Conservation (phyloP, 23 red algal species). For the Gracilaria caudata region DNA sequence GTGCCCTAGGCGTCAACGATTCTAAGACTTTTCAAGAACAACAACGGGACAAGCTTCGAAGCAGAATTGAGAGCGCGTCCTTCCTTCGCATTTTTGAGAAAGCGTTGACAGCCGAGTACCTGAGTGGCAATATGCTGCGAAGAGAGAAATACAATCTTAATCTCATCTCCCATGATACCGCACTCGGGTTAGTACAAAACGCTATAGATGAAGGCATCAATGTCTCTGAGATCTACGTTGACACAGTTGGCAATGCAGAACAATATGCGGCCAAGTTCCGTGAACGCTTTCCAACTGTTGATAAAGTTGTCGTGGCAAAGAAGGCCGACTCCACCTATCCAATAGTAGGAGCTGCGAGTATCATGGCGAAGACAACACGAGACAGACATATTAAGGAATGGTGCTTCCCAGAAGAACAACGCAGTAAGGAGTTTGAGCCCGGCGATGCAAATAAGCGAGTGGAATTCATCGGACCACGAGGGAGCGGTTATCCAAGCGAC, state of each 20-base stretch:
- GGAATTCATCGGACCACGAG: constrained; percentile 22
- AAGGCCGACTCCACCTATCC: constrained; percentile 79
- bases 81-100: constrained; percentile 38
- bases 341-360: constrained; percentile 90
- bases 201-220: constrained; percentile 47
- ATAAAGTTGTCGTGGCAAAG: constrained; percentile 75
- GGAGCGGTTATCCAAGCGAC: constrained; percentile 90
- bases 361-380: constrained; percentile 82
- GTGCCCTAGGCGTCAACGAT: constrained; percentile 57
- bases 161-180: constrained; percentile 76
- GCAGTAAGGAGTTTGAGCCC: neutral
- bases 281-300: constrained; percentile 58
- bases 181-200: constrained; percentile 66
- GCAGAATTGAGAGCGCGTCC: constrained; percentile 47
- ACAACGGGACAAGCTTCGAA: constrained; percentile 62
- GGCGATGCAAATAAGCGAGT: constrained; percentile 10
- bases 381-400: constrained; percentile 70
- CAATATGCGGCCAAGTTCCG: constrained; percentile 69
- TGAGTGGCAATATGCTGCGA: constrained; percentile 74
- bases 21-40: constrained; percentile 76
- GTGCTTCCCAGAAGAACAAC: constrained; percentile 73
- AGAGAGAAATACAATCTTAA: constrained; percentile 72
- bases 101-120: constrained; percentile 37
- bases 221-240: constrained; percentile 83
- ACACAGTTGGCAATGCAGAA: constrained; percentile 82